Evolutionary conservation across 768 basidiomycete species (phyloP), one percentile per base, ranked within the genome.

Genomic region (Phylloporus sp.): DNA sequence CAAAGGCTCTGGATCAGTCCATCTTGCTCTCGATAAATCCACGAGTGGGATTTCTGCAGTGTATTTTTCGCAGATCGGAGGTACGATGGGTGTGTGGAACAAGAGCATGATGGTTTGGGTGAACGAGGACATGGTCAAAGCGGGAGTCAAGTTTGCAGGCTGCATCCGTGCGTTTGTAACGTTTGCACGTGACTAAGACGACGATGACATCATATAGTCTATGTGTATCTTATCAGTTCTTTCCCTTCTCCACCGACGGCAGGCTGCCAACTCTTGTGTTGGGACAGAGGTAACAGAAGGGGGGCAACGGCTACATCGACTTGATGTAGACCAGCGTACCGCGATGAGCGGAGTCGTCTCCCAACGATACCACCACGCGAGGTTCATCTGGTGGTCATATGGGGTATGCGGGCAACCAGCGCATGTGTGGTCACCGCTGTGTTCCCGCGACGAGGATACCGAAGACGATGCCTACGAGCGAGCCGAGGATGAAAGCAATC

Each of bases 401-500:
- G 27, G 13, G 33, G 39, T 21, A 20, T 9, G 13, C 5, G 28
- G 33, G 6, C 37, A 26, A 31, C 9, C 15, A 27, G 42, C 27
- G 24, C 26, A 15, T 24, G 34, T 17, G n/a, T 4, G 17, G 37
- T 52, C 41, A 50, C 10, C 43, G 1, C 13, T 38, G 24, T 9
- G 49, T 54, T 32, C 58, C 67, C 9, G 69, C 65, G 14, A 76
- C 42, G 20, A 78, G 52, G 20, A 77, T 59, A 3, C 66, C 69
- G 57, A 79, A 75, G 5, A 72, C 68, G n/a, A 72, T 56, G 15
- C 63, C 64, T 1, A 76, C 71, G 7, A 79, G 54, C 14, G 66
- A 58, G 6, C 66, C 64, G 6, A 80, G 64, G 18, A 69, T 43
- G 9, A 69, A 53, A 15, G 72, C 63, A 9, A 81, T 61, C n/a